A percentile compares a stretch with the other conserved stretches of the same genome.
Evolutionary conservation across 768 basidiomycete genomes (phyloP).

Genomic region (Tulasnella sp.): DNA sequence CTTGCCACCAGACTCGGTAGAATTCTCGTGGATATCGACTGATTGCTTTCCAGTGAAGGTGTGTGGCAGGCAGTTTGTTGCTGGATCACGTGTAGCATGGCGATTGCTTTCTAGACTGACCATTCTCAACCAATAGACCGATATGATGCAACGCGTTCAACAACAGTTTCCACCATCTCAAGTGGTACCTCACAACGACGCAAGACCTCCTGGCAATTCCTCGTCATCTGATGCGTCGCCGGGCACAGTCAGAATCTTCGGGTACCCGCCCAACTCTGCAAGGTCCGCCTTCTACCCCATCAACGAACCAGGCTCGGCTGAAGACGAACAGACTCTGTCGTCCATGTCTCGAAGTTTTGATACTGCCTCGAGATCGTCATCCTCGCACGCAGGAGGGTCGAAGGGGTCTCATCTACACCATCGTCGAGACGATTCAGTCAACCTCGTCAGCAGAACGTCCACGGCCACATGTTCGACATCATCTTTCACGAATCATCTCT

Average conservation of each 20-base stretch:
- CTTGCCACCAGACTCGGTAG: no score
- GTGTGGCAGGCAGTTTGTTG: neutral
- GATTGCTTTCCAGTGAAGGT: no score
- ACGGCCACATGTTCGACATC: neutral
- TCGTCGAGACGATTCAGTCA: neutral
- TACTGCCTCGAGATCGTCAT: neutral
- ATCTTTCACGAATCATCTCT: neutral
- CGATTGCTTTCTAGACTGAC: neutral
- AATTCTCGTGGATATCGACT: no score
- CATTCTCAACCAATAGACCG: neutral
- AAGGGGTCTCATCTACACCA: neutral
- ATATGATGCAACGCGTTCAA: no score
- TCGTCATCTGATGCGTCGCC: slow-evolving; percentile 8
- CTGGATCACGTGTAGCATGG: neutral
- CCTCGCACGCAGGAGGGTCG: neutral
- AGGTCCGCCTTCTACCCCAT: neutral
- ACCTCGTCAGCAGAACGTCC: neutral
- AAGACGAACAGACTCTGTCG: neutral
- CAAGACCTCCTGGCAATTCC: neutral
- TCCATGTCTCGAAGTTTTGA: neutral
- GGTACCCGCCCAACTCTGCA: neutral
- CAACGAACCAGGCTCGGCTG: neutral
- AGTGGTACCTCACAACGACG: neutral
- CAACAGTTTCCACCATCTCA: neutral
- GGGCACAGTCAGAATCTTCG: slow-evolving; percentile 3